Evolutionary conservation across 1,284 basidiomycete species (phyloP).

Genomic region (Takashimella tepidaria): DNA sequence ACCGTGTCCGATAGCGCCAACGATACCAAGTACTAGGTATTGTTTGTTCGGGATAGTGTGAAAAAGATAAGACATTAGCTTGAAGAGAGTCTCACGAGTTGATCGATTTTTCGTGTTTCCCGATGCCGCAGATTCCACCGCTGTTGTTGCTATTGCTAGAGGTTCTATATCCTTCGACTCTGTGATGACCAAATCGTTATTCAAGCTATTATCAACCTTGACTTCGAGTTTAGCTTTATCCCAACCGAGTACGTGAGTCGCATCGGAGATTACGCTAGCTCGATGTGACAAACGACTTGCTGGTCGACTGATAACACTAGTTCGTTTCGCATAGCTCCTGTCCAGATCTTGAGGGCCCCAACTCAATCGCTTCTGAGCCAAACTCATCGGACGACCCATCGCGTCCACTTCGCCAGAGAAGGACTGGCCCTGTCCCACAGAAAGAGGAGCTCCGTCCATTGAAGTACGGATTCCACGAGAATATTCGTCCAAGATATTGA

Average conservation of each 20-base stretch:
- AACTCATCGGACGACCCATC: slow-evolving; percentile 11
- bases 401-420: not conserved
- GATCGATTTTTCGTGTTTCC: not conserved
- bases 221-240: not conserved
- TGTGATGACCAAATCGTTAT: not conserved
- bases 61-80: slow-evolving; percentile 59
- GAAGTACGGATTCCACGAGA: slow-evolving; percentile 15
- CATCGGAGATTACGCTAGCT: not conserved
- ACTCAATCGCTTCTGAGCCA: slow-evolving; percentile 26
- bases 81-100: slow-evolving; percentile 41
- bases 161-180: not conserved
- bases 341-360: slow-evolving; percentile 27
- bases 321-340: not conserved
- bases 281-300: slow-evolving; percentile 12
- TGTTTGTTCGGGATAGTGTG: slow-evolving; percentile 71
- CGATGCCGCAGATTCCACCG: not conserved
- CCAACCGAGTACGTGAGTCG: not conserved
- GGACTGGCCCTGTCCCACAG: not conserved
- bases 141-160: not conserved
- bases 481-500: slow-evolving; percentile 40
- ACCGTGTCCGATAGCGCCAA: slow-evolving; percentile 64
- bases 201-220: not conserved
- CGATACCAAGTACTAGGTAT: slow-evolving; percentile 62
- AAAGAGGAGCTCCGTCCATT: slow-evolving; percentile 1
- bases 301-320: slow-evolving; percentile 7